Conservation (phyloP, 768 basidiomycete species). For the Calvatia gigantea region DNA sequence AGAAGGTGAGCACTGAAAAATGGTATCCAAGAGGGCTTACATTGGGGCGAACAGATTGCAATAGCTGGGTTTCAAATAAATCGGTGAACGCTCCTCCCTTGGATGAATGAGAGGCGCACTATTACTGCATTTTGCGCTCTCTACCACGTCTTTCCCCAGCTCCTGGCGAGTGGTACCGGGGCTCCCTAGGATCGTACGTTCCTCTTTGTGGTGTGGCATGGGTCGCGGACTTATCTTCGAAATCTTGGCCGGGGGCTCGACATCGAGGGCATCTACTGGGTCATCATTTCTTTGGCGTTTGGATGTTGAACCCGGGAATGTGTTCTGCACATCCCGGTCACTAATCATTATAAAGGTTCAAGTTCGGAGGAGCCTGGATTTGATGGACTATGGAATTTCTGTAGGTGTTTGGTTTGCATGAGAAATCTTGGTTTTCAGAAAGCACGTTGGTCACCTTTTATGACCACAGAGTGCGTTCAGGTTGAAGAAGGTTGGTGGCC, state of each 20-base stretch:
- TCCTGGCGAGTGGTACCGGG: neutral
- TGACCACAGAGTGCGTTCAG: no score
- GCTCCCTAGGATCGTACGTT: neutral
- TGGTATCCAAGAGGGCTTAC: neutral
- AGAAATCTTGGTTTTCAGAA: no score
- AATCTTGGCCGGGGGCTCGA: neutral
- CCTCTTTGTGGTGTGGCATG: neutral
- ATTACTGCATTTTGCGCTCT: neutral
- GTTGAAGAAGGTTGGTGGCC: no score
- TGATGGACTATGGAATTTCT: no score
- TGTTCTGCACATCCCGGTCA: neutral
- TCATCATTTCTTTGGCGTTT: slow-evolving; percentile 5
- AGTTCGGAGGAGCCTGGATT: neutral
- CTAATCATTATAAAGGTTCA: neutral
- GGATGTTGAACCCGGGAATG: neutral
- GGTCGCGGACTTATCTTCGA: neutral
- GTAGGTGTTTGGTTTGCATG: neutral
- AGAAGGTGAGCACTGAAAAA: neutral
- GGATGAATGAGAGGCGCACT: neutral
- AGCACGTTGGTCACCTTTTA: no score
- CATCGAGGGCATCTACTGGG: neutral
- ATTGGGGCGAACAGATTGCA: neutral
- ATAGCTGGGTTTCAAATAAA: neutral
- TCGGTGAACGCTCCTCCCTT: neutral
- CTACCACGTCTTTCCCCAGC: neutral